Evolutionary conservation across 2,329 filamentous ascomycete species (phyloP).

Genomic region (Aspergillus ruber): DNA sequence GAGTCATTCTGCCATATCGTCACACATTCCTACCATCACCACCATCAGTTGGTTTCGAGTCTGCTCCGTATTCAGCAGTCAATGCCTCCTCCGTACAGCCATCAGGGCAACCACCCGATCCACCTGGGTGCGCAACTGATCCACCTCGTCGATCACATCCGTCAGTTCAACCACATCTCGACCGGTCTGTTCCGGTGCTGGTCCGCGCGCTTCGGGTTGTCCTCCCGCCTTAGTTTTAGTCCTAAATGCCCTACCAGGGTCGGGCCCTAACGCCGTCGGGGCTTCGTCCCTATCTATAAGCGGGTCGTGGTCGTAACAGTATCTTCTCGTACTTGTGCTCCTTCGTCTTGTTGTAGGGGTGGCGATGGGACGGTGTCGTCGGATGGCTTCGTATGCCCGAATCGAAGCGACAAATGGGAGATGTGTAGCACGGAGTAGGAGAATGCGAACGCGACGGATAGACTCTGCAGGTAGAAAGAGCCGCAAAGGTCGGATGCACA

Average conservation of each 20-base stretch:
- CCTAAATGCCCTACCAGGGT: background rate
- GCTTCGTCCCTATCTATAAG: background rate
- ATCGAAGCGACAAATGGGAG: constrained; percentile 53
- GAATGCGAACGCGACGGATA: constrained; percentile 50
- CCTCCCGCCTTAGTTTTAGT: constrained; percentile 14
- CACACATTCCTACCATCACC: background rate
- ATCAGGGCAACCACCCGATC: constrained; percentile 26
- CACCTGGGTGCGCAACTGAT: constrained; percentile 29
- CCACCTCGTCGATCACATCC: constrained; percentile 30
- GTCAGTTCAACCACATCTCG: constrained; percentile 17
- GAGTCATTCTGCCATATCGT: background rate
- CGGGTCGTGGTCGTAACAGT: background rate
- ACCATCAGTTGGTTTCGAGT: background rate
- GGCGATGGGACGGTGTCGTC: constrained; percentile 10
- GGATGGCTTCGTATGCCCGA: constrained; percentile 46
- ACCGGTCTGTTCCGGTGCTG: constrained; percentile 13
- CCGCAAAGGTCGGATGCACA: constrained; percentile 51
- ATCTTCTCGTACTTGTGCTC: background rate
- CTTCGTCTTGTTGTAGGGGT: background rate
- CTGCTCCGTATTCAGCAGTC: constrained; percentile 3
- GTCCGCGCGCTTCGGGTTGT: constrained; percentile 18
- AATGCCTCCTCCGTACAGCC: constrained; percentile 14
- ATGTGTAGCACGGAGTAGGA: constrained; percentile 55
- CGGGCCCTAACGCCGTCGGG: background rate
- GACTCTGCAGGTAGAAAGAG: constrained; percentile 50